Evolutionary conservation across 192 early-diverging fungal species (phyloP).

Genomic region (Obelidium mucronatum): DNA sequence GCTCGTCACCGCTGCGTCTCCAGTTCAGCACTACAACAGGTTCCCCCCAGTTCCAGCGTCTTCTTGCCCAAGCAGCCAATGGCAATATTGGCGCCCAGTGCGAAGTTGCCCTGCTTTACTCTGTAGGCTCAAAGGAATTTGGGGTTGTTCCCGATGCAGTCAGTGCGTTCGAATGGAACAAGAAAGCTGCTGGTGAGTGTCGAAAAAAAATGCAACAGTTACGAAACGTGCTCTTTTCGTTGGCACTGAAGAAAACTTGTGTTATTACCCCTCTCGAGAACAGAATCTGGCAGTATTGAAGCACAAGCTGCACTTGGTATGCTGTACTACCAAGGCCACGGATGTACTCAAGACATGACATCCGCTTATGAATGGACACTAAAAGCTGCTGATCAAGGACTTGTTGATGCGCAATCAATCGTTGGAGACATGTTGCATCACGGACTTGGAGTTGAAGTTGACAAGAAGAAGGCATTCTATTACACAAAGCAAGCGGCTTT

Average conservation of each 20-base stretch:
- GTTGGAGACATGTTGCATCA: constrained; percentile 23
- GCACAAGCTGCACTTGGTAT: constrained; percentile 16
- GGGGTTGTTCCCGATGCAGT: background rate
- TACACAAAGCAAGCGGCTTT: constrained; percentile 5
- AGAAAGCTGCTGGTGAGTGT: background rate
- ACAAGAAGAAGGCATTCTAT: background rate
- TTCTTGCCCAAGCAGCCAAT: background rate
- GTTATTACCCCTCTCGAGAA: no score
- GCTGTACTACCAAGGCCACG: constrained; percentile 12
- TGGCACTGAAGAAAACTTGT: no score
- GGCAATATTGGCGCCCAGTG: constrained; percentile 22
- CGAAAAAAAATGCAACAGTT: no score
- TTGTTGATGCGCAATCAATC: constrained; percentile 4
- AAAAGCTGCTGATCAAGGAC: constrained; percentile 5
- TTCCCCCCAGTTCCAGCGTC: background rate
- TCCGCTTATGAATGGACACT: background rate
- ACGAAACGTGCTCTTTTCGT: no score
- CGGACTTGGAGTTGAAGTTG: constrained; percentile 8
- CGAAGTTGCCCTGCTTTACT: constrained; percentile 1
- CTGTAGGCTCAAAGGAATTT: background rate
- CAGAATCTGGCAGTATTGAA: background rate
- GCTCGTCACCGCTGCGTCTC: no score
- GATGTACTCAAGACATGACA: background rate
- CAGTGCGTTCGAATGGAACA: constrained; percentile 20
- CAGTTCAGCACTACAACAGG: background rate